These are phyloP conservation scores for Acacia acuminata DNA, from an alignment of 306 rosid species.

Conservation along the genomic window DNA sequence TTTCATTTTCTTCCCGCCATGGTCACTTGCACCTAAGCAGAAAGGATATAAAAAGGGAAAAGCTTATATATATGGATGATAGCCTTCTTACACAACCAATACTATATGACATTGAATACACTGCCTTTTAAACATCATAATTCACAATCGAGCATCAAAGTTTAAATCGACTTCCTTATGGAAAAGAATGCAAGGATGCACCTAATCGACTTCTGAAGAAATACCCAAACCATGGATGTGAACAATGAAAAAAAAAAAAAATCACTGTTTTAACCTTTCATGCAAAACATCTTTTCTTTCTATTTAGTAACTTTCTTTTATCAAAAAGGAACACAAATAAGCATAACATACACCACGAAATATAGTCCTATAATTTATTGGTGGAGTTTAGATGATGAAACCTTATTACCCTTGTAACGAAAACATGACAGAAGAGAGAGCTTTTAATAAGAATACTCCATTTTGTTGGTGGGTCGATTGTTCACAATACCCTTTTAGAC, in stretches of 20 bases:
- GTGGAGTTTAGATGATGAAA: background rate
- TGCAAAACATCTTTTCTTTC: background rate
- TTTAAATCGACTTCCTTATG: background rate
- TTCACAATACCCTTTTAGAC: constrained; percentile 55
- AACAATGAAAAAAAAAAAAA: background rate
- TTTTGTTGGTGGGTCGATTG: constrained; percentile 47
- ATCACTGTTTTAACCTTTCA: background rate
- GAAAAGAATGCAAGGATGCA: background rate
- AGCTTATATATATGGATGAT: background rate
- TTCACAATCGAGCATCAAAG: background rate
- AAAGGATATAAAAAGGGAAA: background rate
- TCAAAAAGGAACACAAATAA: background rate
- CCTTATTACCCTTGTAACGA: constrained; percentile 69
- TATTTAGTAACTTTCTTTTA: background rate
- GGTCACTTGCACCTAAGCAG: background rate
- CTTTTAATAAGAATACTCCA: constrained; percentile 62
- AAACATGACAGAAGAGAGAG: constrained; percentile 73
- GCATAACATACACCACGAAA: background rate
- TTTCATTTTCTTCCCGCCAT: background rate
- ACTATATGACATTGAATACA: background rate
- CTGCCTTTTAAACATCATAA: background rate
- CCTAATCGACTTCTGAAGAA: background rate
- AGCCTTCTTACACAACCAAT: background rate
- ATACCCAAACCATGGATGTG: background rate
- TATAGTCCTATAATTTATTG: no score